phyloP scores from a whole-genome alignment of 1,139 yeast genomes.

The Pichia sp. region DNA sequence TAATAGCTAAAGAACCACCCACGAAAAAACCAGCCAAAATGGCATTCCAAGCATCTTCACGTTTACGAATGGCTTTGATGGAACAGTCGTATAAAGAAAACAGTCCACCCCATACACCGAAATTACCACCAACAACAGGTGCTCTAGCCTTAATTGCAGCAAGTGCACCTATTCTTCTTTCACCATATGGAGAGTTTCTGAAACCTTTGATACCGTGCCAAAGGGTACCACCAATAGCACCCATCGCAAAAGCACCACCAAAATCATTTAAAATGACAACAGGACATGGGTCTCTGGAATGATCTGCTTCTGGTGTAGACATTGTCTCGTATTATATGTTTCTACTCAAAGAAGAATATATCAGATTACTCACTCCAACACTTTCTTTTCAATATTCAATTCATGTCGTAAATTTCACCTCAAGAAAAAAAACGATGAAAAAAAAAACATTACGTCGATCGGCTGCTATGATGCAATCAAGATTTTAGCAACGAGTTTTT shows the following conservation, averaged over 20 bases:
- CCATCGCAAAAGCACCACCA: conserved; percentile 99
- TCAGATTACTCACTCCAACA: neutral
- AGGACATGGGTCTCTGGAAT: conserved; percentile 99
- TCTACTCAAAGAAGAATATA: neutral
- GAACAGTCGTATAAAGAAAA: conserved; percentile 94
- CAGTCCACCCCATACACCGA: conserved; percentile 99
- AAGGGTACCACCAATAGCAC: conserved; percentile 93
- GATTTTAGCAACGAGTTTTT: no score
- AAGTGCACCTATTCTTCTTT: conserved; percentile 82
- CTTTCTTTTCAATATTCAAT: neutral
- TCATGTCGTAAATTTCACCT: neutral
- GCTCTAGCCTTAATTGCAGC: conserved; percentile 93
- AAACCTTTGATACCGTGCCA: conserved; percentile 99
- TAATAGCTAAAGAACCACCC: conserved; percentile 95
- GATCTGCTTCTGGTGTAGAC: conserved; percentile 72
- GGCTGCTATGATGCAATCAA: no score
- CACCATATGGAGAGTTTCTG: conserved; percentile 96
- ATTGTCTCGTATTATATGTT: conserved; percentile 28
- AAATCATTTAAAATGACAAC: conserved; percentile 91
- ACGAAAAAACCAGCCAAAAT: conserved; percentile 97
- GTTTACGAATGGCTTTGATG: conserved; percentile 88
- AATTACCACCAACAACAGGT: conserved; percentile 97
- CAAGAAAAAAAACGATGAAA: no score
- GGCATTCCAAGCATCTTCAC: conserved; percentile 98
- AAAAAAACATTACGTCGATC: no score